A percentile compares a stretch with the other conserved stretches of the same genome.
These are phyloP conservation scores for Eucalyptus tenuipes DNA, from an alignment of 345 rosid species.

Conservation along the genomic window DNA sequence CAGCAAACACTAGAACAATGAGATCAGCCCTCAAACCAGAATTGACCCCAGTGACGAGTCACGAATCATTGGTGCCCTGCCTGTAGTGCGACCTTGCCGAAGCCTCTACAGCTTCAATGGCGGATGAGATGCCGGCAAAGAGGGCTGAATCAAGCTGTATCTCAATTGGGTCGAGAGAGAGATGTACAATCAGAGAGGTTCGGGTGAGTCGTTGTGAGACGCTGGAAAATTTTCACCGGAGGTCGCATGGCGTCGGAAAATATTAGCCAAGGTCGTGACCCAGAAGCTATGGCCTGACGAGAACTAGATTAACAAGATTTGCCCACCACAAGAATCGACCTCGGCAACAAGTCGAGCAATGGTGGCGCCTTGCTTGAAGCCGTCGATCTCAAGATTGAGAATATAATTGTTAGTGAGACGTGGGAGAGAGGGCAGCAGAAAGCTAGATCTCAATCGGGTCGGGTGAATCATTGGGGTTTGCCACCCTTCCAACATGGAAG, in stretches of 20 bases:
- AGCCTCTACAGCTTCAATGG: neutral
- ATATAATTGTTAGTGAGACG: no score
- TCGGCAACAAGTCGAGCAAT: no score
- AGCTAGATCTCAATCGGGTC: no score
- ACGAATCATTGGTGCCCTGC: no score
- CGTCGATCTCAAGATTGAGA: no score
- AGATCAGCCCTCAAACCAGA: no score
- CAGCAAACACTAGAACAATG: neutral
- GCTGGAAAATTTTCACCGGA: neutral
- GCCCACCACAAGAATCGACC: no score
- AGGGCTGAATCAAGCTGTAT: neutral
- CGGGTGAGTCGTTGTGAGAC: rapidly evolving
- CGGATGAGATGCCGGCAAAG: neutral
- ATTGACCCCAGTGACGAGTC: no score
- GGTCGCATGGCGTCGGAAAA: neutral
- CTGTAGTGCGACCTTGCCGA: neutral
- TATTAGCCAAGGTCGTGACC: neutral
- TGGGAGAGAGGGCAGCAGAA: no score
- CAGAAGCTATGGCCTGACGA: neutral
- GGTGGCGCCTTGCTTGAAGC: no score
- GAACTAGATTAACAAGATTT: neutral
- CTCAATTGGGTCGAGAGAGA: neutral
- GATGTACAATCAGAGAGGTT: neutral
- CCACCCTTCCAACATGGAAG: no score
- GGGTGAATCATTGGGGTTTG: no score